Evolutionary conservation across 2,329 filamentous ascomycete genomes (phyloP).

Genomic region (Orbilia quercus): DNA sequence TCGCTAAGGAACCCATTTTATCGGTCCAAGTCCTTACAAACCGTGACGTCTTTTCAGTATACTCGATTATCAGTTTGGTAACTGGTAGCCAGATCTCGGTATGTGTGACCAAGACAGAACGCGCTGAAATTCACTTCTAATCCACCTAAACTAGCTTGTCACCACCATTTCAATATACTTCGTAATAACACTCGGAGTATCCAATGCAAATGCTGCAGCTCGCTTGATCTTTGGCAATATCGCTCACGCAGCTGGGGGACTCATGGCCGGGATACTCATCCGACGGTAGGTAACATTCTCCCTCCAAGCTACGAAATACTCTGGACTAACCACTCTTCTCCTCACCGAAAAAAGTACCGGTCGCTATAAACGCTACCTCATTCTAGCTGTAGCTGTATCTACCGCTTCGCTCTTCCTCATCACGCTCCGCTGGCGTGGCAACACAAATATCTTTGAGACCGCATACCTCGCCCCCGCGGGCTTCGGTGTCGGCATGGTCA

Average conservation of each 20-base stretch:
- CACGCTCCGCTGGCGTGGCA: constrained; percentile 69
- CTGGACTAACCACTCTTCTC: not conserved
- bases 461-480: constrained; percentile 70
- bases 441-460: constrained; percentile 64
- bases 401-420: constrained; percentile 56
- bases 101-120: not conserved
- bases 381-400: constrained; percentile 63
- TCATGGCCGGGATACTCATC: constrained; percentile 71
- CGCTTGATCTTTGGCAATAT: constrained; percentile 75
- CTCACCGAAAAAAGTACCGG: constrained; percentile 67
- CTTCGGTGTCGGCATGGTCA: constrained; percentile 63
- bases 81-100: constrained; percentile 50
- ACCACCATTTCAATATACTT: constrained; percentile 77
- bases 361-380: constrained; percentile 69
- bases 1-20: constrained; percentile 70
- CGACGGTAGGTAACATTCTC: constrained; percentile 24
- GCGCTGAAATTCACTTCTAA: not conserved
- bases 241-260: constrained; percentile 74
- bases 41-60: constrained; percentile 68
- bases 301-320: not conserved
- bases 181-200: constrained; percentile 71
- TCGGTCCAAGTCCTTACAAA: constrained; percentile 69
- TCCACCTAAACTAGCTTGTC: constrained; percentile 66
- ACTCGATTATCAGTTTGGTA: constrained; percentile 65
- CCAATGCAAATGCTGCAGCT: constrained; percentile 70